Percentiles rank a stretch among this genome's conserved stretches.
Conservation (phyloP, 1,284 basidiomycete genomes). For the Moesziomyces sp. region DNA sequence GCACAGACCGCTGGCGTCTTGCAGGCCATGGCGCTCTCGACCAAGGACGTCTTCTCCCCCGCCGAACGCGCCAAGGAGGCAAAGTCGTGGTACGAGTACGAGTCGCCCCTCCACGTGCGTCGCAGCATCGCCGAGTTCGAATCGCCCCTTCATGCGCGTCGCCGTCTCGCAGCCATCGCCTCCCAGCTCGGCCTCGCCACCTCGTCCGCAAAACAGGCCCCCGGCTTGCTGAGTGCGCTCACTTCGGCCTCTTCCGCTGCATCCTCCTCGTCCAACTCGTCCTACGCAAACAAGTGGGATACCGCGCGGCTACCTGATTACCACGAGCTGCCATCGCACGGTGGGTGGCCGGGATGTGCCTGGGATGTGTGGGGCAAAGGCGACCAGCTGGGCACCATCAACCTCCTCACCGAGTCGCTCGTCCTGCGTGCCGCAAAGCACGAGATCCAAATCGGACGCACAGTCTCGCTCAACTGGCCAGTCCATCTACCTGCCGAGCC, state of each 20-base stretch:
- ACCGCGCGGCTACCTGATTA: slow-evolving; percentile 43
- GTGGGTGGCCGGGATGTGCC: slow-evolving; percentile 69
- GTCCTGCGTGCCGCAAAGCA: slow-evolving; percentile 75
- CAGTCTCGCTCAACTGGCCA: slow-evolving; percentile 56
- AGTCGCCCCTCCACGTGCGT: slow-evolving; percentile 34
- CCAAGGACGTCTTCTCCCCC: slow-evolving; percentile 14
- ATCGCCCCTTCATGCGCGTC: slow-evolving; percentile 42
- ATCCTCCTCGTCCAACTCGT: slow-evolving; percentile 3
- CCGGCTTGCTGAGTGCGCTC: slow-evolving; percentile 16
- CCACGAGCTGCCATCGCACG: slow-evolving; percentile 47
- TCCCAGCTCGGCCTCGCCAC: slow-evolving; percentile 50
- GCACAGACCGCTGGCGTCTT: slow-evolving; percentile 34
- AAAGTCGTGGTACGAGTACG: slow-evolving; percentile 41
- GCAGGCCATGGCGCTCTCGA: slow-evolving; percentile 44
- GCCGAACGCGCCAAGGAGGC: background rate
- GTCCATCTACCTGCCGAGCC: slow-evolving; percentile 56
- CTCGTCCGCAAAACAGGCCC: slow-evolving; percentile 32
- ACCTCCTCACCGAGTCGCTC: slow-evolving; percentile 76
- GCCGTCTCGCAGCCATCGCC: slow-evolving; percentile 49
- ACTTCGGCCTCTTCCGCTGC: slow-evolving; percentile 7
- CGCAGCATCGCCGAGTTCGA: slow-evolving; percentile 29
- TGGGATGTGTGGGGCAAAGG: slow-evolving; percentile 79
- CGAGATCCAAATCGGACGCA: slow-evolving; percentile 71
- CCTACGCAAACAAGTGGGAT: slow-evolving; percentile 37
- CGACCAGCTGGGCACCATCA: slow-evolving; percentile 78